Evolutionary conservation across 2,329 filamentous ascomycete genomes (phyloP).

Genomic region (Arachnopeziza araneosa): DNA sequence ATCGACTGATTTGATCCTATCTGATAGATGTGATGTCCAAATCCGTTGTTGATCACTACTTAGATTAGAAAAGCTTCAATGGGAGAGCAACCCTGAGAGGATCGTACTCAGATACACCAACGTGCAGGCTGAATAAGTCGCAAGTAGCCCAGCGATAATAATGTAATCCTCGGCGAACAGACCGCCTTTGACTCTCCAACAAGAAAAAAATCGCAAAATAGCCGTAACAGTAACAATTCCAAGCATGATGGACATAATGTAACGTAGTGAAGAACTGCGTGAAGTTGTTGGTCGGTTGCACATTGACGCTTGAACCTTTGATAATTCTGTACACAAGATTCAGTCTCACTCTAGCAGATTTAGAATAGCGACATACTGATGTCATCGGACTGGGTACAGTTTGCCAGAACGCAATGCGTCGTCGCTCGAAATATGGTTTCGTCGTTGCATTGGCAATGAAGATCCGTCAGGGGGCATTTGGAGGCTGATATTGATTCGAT

Average conservation of each 20-base stretch:
- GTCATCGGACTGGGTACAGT: neutral
- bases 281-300: neutral
- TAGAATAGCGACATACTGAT: neutral
- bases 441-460: neutral
- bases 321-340: neutral
- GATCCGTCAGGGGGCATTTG: neutral
- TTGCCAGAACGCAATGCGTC: neutral
- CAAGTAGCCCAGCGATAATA: neutral
- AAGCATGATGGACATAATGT: too few species aligned
- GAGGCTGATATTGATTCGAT: neutral
- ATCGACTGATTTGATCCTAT: neutral
- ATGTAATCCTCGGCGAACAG: neutral
- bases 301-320: neutral
- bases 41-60: neutral
- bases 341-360: neutral
- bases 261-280: neutral
- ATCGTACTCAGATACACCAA: neutral
- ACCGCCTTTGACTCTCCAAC: neutral
- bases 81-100: neutral
- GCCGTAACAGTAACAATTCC: neutral
- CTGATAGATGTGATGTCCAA: slow-evolving; percentile 1
- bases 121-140: neutral
- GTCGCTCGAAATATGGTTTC: neutral
- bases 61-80: too few species aligned
- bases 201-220: neutral